Evolutionary conservation across 345 rosid genomes (phyloP), one percentile per base, ranked within the genome.

Genomic region (Cardamine occulta): DNA sequence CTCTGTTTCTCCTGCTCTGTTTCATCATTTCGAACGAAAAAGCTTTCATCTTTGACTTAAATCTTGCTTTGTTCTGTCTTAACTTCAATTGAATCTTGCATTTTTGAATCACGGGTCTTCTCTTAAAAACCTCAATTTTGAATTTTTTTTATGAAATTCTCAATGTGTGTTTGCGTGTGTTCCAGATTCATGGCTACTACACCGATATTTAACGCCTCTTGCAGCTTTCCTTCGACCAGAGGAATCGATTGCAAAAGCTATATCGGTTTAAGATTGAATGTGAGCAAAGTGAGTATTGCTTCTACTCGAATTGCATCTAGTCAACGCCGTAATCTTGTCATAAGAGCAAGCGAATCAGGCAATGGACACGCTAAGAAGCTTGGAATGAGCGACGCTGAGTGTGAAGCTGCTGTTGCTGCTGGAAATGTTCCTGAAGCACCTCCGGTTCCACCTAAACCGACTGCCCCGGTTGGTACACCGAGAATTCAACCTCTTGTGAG

Each of bases 351-450:
- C 52, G 83, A 87, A 55, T 72, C 70, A 23, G 76, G 7, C 11
- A 75, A 79, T 65, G 87, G 84, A 47, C 77, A 79, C 3, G 72
- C 75, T 4, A 84, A 83, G 77, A 86, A 87, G 82, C 44, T 84
- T 24, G 90, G 91, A 17, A 74, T 74, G 75, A 88, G 70, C 24
- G 91, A 87, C 45, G 98, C 91, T 12, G 93, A 94, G 66, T 91
- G 91, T 7, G 98, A 94, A 78, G 97, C 97, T 15, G 92, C 88
- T 3, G 93, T 94, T 74, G 93, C 84, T 35, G 89, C 88, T 1
- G 98, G 98, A 14, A 88, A 85, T 48, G 88, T 81, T 11, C 96
- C 96, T 0, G 87, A 91, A 37, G 90, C 95, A 32, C 98, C 97
- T 81, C 91, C 95, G 8, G 85, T 85, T 42, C 97, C 87, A 8